Conservation (phyloP, 1,284 basidiomycete genomes). For the Ustilago bromivora region DNA sequence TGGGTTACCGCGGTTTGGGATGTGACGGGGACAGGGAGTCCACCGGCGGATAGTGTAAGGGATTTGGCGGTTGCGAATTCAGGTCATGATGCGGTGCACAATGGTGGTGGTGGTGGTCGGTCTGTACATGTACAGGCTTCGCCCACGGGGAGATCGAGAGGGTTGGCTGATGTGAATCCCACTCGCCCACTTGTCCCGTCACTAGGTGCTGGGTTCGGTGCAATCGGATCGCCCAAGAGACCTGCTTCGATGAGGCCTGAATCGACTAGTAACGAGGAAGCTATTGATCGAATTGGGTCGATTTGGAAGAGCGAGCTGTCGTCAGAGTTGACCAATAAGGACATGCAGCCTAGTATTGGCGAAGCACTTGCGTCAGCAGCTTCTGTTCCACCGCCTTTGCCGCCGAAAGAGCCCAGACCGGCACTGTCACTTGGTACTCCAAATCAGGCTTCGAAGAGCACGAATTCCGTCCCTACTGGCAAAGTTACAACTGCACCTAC, state of each 20-base stretch:
- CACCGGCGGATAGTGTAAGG: conserved; percentile 15
- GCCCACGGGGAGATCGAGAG: conserved; percentile 8
- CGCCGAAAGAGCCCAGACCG: conserved; percentile 42
- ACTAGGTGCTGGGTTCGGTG: conserved; percentile 6
- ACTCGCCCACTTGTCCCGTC: conserved; percentile 11
- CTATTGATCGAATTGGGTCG: conserved; percentile 47
- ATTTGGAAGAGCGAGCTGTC: conserved; percentile 59
- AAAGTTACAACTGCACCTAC: background rate
- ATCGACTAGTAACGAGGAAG: conserved; percentile 38
- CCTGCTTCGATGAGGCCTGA: conserved; percentile 28
- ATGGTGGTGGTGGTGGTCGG: background rate
- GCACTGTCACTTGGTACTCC: background rate
- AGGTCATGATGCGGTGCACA: conserved; percentile 15
- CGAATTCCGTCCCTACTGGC: background rate
- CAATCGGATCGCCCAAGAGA: conserved; percentile 16
- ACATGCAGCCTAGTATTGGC: conserved; percentile 41
- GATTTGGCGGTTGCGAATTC: conserved; percentile 28
- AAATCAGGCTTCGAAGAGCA: conserved; percentile 1
- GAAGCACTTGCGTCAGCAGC: conserved; percentile 38
- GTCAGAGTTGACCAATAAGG: conserved; percentile 41
- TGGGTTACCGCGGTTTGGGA: conserved; percentile 57
- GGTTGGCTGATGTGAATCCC: conserved; percentile 16
- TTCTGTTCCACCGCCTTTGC: conserved; percentile 48
- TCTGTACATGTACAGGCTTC: conserved; percentile 4
- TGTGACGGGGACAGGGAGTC: conserved; percentile 19